Conservation (phyloP, 257 asterid species). For the Oldenlandia corymbosa region DNA sequence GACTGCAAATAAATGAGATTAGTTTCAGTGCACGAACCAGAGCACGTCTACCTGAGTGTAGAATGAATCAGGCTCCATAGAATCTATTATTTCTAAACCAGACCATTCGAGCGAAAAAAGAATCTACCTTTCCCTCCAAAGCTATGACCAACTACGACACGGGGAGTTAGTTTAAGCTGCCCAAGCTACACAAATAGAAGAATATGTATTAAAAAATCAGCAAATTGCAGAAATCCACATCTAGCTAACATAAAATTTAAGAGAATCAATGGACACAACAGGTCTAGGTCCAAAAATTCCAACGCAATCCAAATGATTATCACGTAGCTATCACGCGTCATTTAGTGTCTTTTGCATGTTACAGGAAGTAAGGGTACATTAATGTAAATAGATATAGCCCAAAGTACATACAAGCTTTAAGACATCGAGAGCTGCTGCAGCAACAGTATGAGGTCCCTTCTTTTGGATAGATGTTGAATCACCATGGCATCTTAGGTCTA, state of each 20-base stretch:
- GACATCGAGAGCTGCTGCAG: slow-evolving; percentile 94
- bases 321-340: neutral
- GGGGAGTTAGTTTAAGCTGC: slow-evolving; percentile 79
- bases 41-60: neutral
- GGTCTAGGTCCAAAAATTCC: neutral
- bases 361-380: no score
- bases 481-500: slow-evolving; percentile 98
- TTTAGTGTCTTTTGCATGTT: neutral
- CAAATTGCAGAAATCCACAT: neutral
- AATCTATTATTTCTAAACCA: neutral
- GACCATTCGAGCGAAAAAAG: slow-evolving; percentile 6
- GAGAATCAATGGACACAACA: neutral
- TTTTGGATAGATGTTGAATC: slow-evolving; percentile 80
- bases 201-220: neutral
- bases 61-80: neutral
- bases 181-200: slow-evolving; percentile 58
- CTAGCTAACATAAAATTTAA: neutral
- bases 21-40: slow-evolving; percentile 10
- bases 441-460: slow-evolving; percentile 80
- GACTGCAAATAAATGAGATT: slow-evolving; percentile 43
- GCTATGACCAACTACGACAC: slow-evolving; percentile 95
- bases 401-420: slow-evolving; percentile 71
- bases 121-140: slow-evolving; percentile 96
- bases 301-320: neutral
- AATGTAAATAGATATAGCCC: neutral